Percentiles rank a stretch among this genome's conserved stretches.
Evolutionary conservation across 768 basidiomycete genomes (phyloP).

Genomic region (Mrakia blollopis): DNA sequence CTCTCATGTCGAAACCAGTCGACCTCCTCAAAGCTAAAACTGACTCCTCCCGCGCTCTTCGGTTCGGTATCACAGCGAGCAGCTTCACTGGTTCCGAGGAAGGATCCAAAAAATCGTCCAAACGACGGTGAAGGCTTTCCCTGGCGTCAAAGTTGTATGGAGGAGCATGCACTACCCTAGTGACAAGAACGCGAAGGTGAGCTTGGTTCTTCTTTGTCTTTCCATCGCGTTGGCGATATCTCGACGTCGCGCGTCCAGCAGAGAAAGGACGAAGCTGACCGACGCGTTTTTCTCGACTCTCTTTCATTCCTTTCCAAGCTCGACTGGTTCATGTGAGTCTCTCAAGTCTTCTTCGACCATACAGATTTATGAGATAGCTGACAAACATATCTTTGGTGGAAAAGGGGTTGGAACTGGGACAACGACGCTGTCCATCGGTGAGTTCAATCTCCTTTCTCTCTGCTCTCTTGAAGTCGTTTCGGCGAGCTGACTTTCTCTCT

Average conservation of each 20-base stretch:
- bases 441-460: background rate
- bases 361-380: background rate
- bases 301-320: background rate
- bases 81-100: slow-evolving; percentile 7
- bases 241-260: too few species aligned
- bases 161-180: slow-evolving; percentile 32
- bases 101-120: slow-evolving; percentile 13
- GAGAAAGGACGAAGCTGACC: too few species aligned
- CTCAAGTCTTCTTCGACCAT: background rate
- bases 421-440: slow-evolving; percentile 18
- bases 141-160: slow-evolving; percentile 30
- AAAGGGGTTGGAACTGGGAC: slow-evolving; percentile 30
- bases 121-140: slow-evolving; percentile 10
- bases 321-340: slow-evolving; percentile 28
- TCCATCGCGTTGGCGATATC: background rate
- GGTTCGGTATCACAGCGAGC: background rate
- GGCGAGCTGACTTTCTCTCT: background rate
- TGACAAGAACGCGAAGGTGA: slow-evolving; percentile 29
- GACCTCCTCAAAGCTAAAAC: background rate
- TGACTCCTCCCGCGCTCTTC: background rate
- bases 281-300: background rate
- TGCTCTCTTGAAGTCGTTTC: background rate
- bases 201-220: background rate
- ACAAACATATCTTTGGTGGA: background rate
- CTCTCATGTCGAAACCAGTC: too few species aligned